A percentile compares a stretch with the other conserved stretches of the same genome.
Conservation (phyloP, 805 yeast species). For the Scheffersomyces ergatensis region DNA sequence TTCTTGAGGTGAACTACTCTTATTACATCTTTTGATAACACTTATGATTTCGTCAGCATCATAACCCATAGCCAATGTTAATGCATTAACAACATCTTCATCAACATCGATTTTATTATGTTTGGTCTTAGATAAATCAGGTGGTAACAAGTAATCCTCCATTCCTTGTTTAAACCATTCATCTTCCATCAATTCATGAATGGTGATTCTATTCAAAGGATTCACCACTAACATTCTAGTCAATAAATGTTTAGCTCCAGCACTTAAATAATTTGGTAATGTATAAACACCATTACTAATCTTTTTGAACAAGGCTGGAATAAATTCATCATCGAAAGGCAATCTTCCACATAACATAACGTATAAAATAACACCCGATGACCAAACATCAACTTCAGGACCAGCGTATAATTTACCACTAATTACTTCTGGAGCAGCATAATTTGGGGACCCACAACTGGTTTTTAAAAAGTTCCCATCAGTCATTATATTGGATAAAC, state of each 20-base stretch:
- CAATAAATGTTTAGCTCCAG: slow-evolving; percentile 79
- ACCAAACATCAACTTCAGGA: slow-evolving; percentile 98
- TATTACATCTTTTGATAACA: slow-evolving; percentile 56
- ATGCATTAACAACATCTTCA: slow-evolving; percentile 70
- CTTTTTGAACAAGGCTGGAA: slow-evolving; percentile 89
- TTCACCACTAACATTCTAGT: slow-evolving; percentile 92
- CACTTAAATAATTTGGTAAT: slow-evolving; percentile 79
- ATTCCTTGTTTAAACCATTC: slow-evolving; percentile 87
- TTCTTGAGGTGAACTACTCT: slow-evolving; percentile 25
- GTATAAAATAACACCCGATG: slow-evolving; percentile 90
- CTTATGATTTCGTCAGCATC: slow-evolving; percentile 79
- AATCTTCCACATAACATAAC: slow-evolving; percentile 95
- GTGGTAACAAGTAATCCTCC: slow-evolving; percentile 75
- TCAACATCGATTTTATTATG: slow-evolving; percentile 53
- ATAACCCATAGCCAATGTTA: slow-evolving; percentile 85
- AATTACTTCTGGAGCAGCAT: slow-evolving; percentile 97
- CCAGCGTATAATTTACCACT: slow-evolving; percentile 95
- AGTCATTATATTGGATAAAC: slow-evolving; percentile 92
- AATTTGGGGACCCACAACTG: slow-evolving; percentile 94
- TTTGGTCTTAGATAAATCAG: slow-evolving; percentile 38
- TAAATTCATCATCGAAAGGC: slow-evolving; percentile 95
- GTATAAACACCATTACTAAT: slow-evolving; percentile 92
- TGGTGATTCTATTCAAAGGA: slow-evolving; percentile 90
- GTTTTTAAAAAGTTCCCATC: slow-evolving; percentile 95
- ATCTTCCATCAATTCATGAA: slow-evolving; percentile 88